Percentiles rank a stretch among this genome's conserved stretches.
Conservation (phyloP, 148 eudicot genomes). For the Chenopodium album region DNA sequence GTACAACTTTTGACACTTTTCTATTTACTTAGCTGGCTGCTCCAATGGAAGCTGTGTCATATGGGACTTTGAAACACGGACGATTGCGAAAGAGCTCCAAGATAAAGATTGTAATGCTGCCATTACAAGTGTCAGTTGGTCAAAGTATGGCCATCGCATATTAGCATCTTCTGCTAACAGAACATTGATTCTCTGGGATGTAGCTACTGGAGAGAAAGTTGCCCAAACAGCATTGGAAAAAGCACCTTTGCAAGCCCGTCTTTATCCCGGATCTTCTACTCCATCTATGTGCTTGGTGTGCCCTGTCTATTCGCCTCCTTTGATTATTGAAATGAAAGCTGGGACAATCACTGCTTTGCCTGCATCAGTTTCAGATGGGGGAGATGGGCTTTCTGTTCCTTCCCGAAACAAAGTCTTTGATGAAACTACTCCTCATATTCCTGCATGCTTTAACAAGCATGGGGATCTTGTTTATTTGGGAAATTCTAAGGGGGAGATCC, state of each 20-base stretch:
- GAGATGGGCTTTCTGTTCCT: constrained; percentile 46
- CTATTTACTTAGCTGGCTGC: constrained; percentile 71
- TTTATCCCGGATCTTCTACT: constrained; percentile 76
- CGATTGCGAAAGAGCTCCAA: constrained; percentile 70
- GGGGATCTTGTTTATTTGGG: constrained; percentile 96
- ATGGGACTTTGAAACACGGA: constrained; percentile 93
- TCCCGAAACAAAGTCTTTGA: constrained; percentile 72
- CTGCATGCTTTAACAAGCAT: constrained; percentile 87
- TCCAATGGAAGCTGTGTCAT: constrained; percentile 86
- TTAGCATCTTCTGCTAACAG: constrained; percentile 88
- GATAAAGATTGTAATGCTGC: constrained; percentile 74
- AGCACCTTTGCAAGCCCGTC: constrained; percentile 75
- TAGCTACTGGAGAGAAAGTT: constrained; percentile 74
- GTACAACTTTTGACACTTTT: not conserved
- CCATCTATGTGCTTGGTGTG: constrained; percentile 82
- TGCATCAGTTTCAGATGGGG: constrained; percentile 57
- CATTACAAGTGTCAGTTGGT: constrained; percentile 94
- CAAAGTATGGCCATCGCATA: constrained; percentile 79
- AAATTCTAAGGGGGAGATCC: constrained; percentile 90
- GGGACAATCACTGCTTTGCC: constrained; percentile 61
- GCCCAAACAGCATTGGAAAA: constrained; percentile 59
- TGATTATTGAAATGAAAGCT: constrained; percentile 66
- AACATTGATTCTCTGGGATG: constrained; percentile 90
- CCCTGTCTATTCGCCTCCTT: constrained; percentile 83
- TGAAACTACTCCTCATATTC: constrained; percentile 70